A percentile compares a stretch with the other conserved stretches of the same genome.
Conservation (phyloP, 192 early-diverging fungal genomes). For the Geosiphon pyriformis region DNA sequence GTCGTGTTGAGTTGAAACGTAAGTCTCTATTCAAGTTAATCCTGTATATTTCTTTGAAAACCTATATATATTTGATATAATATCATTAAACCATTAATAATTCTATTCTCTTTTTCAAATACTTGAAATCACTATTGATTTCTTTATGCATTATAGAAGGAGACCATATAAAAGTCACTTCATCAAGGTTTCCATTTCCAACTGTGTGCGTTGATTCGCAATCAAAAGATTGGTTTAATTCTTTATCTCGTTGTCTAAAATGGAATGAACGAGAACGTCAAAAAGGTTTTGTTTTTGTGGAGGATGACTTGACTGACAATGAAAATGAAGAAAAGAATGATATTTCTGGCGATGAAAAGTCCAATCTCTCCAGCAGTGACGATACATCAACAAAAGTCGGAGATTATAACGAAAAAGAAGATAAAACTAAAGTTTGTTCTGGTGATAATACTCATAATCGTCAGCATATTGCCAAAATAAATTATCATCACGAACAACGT, state of each 20-base stretch:
- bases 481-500: background rate
- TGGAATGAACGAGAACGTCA: conserved; percentile 94
- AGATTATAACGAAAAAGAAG: background rate
- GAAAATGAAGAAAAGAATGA: conserved; percentile 33
- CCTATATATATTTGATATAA: background rate
- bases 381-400: conserved; percentile 7
- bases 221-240: conserved; percentile 87
- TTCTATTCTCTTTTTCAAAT: background rate
- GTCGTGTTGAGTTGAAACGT: conserved; percentile 80
- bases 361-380: background rate
- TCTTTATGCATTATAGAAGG: conserved; percentile 46
- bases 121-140: conserved; percentile 1
- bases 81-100: too few species aligned
- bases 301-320: conserved; percentile 28
- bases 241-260: conserved; percentile 73
- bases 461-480: background rate
- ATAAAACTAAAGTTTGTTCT: background rate
- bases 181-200: conserved; percentile 82
- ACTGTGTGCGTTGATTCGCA: conserved; percentile 74
- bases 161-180: conserved; percentile 82
- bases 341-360: background rate
- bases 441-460: background rate
- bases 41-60: background rate
- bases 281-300: conserved; percentile 64
- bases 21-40: too few species aligned